Evolutionary conservation across 2,329 filamentous ascomycete species (phyloP), one percentile per base, ranked within the genome.

Genomic region (Fusarium sp.): DNA sequence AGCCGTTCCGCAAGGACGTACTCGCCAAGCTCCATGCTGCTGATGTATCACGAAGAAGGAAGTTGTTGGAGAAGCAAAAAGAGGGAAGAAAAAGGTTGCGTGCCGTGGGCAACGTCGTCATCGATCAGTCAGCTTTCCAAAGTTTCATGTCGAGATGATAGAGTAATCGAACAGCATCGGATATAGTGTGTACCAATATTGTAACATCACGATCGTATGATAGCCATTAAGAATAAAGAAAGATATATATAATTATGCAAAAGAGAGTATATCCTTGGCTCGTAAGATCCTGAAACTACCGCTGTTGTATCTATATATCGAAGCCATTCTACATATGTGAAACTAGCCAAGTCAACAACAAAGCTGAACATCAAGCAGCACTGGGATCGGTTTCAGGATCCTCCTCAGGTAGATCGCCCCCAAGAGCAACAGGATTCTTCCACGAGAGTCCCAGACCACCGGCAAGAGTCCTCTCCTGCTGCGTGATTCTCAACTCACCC

Each of bases 1-100:
- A 98, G 83, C 93, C 96, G 0, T 99, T 97, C 80, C 86, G 96
- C 48, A 99, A 99, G 80, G 96, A 99, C 74, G 96, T 99, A 4
- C 82, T 97, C 59, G 91, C 91, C 10, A 98, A 98, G 81, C 83
- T 99, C 58, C 97, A 99, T 77, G 96, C 96, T 1, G 92, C 91
- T 66, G 96, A 99, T 81, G 88, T 97, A 18, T 89, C 89, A 6
- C 84, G 96, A 62, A 87, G 94, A 39, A 88, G 90, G 75, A 99
- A 99, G 81, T 80, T 99, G 70, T 81, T 99, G 13, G 95, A 98
- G 82, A 97, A 95, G 84, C 96, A 99, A 81, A 99, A 99, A 82
- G 94, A 94, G 71, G 96, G 96, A 0, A 87, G 94, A 58, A 98
- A 97, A 87, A 92, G 91, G 80, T 81, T 99, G 62, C 89, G 93